These are phyloP conservation scores for Fusarium mangiferae DNA, from an alignment of 2,329 filamentous ascomycete species.

Conservation along the genomic window DNA sequence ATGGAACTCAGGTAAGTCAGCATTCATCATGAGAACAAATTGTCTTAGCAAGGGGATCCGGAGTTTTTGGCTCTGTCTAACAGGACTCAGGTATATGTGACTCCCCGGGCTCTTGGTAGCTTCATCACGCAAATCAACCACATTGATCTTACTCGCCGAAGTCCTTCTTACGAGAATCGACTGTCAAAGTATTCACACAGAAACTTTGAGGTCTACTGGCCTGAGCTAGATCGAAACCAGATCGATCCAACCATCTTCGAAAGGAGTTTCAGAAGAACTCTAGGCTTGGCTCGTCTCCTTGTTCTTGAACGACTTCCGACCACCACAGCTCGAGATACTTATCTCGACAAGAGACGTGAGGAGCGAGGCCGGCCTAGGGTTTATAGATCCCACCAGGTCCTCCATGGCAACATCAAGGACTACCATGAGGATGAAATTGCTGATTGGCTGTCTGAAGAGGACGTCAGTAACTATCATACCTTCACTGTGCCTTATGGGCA, in stretches of 20 bases:
- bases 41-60: background rate
- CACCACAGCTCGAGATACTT: constrained; percentile 72
- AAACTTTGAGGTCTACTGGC: constrained; percentile 87
- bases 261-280: constrained; percentile 77
- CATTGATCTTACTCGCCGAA: constrained; percentile 81
- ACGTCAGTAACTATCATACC: constrained; percentile 82
- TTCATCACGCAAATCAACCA: constrained; percentile 87
- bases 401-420: constrained; percentile 80
- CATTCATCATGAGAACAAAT: background rate
- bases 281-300: constrained; percentile 81
- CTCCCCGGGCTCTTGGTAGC: constrained; percentile 79
- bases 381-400: constrained; percentile 49
- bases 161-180: constrained; percentile 87
- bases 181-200: constrained; percentile 86
- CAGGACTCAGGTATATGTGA: constrained; percentile 74
- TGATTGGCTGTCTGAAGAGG: constrained; percentile 82
- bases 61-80: background rate
- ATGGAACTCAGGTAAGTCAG: constrained; percentile 76
- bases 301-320: constrained; percentile 83
- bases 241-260: constrained; percentile 91
- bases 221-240: constrained; percentile 75
- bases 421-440: constrained; percentile 81
- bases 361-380: constrained; percentile 76
- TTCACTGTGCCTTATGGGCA: constrained; percentile 76
- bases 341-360: constrained; percentile 73